Conservation (phyloP, 2,329 filamentous ascomycete genomes). For the Mycosphaerelloides madeirae region DNA sequence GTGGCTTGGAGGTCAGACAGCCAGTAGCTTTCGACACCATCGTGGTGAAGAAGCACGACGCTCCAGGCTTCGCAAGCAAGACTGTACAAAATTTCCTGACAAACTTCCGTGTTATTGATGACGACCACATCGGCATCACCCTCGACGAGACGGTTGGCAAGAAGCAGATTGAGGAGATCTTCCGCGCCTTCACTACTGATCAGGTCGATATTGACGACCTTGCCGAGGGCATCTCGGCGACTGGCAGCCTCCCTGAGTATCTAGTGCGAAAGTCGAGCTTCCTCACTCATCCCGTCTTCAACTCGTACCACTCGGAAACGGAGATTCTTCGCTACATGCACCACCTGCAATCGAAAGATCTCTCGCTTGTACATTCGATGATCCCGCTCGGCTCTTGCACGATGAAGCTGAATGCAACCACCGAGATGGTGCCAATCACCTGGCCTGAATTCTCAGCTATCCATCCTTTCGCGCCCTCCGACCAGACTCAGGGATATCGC, state of each 20-base stretch:
- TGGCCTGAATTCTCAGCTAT: constrained; percentile 70
- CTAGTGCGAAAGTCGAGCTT: constrained; percentile 70
- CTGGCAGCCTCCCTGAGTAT: constrained; percentile 47
- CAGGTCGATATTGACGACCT: constrained; percentile 32
- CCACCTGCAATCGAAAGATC: constrained; percentile 87
- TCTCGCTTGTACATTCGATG: constrained; percentile 94
- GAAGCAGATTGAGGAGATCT: constrained; percentile 53
- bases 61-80: constrained; percentile 46
- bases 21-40: constrained; percentile 70
- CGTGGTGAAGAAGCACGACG: constrained; percentile 52
- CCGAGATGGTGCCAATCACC: constrained; percentile 85
- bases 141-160: constrained; percentile 68
- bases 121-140: constrained; percentile 64
- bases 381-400: constrained; percentile 95
- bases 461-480: constrained; percentile 70
- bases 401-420: constrained; percentile 88
- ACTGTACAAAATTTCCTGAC: constrained; percentile 51
- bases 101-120: constrained; percentile 60
- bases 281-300: constrained; percentile 89
- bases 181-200: constrained; percentile 52
- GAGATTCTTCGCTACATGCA: constrained; percentile 91
- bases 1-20: constrained; percentile 47
- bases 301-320: constrained; percentile 90
- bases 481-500: constrained; percentile 63
- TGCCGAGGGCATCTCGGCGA: constrained; percentile 27